Conservation (phyloP, 2,329 filamentous ascomycete genomes). For the Pseudogymnoascus sp. region DNA sequence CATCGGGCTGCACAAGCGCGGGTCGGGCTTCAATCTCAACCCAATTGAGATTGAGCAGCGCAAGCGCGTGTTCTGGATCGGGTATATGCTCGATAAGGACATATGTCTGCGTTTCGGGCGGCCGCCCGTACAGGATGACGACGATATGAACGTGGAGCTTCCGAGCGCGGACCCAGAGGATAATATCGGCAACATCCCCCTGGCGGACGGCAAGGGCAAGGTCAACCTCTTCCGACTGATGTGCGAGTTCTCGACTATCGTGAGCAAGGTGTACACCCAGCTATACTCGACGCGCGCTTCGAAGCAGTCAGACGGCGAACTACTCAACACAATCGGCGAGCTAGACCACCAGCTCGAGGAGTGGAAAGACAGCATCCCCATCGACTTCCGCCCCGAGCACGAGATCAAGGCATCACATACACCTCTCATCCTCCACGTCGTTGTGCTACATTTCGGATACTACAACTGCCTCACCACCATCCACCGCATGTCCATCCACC, state of each 20-base stretch:
- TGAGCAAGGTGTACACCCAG: slow-evolving; percentile 87
- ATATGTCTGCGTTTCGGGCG: slow-evolving; percentile 64
- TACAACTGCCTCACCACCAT: slow-evolving; percentile 98
- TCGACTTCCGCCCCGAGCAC: slow-evolving; percentile 94
- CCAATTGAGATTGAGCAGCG: slow-evolving; percentile 89
- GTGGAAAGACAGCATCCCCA: slow-evolving; percentile 92
- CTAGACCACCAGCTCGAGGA: slow-evolving; percentile 82
- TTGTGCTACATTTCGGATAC: slow-evolving; percentile 91
- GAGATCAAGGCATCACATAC: slow-evolving; percentile 91
- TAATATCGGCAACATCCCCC: slow-evolving; percentile 87
- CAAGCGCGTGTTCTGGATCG: slow-evolving; percentile 70
- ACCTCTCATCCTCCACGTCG: slow-evolving; percentile 86
- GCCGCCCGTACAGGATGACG: slow-evolving; percentile 64
- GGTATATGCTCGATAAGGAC: slow-evolving; percentile 65
- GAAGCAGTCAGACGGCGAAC: slow-evolving; percentile 83
- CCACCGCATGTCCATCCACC: slow-evolving; percentile 95
- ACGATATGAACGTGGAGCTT: slow-evolving; percentile 91
- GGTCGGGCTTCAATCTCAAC: slow-evolving; percentile 86
- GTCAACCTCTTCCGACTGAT: slow-evolving; percentile 92
- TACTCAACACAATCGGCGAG: slow-evolving; percentile 92
- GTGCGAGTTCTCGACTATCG: slow-evolving; percentile 84
- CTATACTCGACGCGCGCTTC: slow-evolving; percentile 89
- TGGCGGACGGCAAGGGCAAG: slow-evolving; percentile 81
- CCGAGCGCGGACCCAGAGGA: slow-evolving; percentile 85
- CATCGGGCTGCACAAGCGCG: slow-evolving; percentile 90